Evolutionary conservation across 2,329 filamentous ascomycete genomes (phyloP), one percentile per base, ranked within the genome.

Genomic region (Talaromyces piceae): DNA sequence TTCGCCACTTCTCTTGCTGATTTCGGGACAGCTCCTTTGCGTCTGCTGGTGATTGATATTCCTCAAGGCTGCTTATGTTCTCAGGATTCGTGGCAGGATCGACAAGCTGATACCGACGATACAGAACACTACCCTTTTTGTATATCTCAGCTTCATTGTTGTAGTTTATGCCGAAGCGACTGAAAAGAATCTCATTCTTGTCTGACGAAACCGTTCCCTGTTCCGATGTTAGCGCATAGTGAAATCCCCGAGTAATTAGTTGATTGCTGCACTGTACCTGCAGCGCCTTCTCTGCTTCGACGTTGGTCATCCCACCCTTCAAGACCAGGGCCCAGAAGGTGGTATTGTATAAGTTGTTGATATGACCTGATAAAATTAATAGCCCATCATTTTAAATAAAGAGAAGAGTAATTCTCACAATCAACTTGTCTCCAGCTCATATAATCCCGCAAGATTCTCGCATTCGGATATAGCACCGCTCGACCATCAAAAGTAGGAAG

Each of bases 281-380:
- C 41, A 98, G 78, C 53, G 81, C 80, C 62, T 86, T 80, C 66
- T 97, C 91, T 0, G 93, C 93, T 53, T 88, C 86, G 47, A 83
- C 85, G 26, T 82, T 80, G 48, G 80, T 83, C 73, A 93, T 79
- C 0, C 85, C 87, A 2, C 88, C 91, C 45, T 82, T 74, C 57
- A 88, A 82, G 20, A 97, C 86, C 61, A 98, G 75, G 1, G 85
- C 77, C 93, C 93, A 98, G 67, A 97, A 97, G 0, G 89, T 88
- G 0, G 93, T 98, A 67, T 98, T 98, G 70, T 96, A 98, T 4
- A 98, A 79, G 63, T 98, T 98, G 69, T 98, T 98, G 61, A 98
- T 95, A 66, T 98, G 93, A 58, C 88, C 88, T 91, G 8, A 18
- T 6, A 27, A 11, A 4, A 31, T 41, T 26, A 37, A 33, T 11